Base-by-base conservation (phyloP, 75 land plant genomes). In the Ceratopteris richardii region DNA sequence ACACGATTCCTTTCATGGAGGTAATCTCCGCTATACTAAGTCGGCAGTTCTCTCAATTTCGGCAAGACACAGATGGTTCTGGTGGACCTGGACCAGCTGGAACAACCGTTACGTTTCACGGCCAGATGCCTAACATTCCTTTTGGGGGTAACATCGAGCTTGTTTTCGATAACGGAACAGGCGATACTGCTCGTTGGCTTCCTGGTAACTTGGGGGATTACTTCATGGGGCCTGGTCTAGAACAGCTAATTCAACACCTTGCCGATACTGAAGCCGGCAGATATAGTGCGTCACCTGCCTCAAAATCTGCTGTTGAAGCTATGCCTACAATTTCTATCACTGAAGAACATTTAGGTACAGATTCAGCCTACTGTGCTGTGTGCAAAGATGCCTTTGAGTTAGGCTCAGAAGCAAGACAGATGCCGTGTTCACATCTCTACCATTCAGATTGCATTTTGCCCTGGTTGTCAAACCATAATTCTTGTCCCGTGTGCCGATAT, bases 401-500 rank as follows among this genome's bases (percentile, higher is more conserved):
- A 0, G 79, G 70, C 0, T 24, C 61, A 1, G 70, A 62, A 41
- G 86, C 65, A 1, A 74, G 63, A 25, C 76, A 79, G 69, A 76
- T 82, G 86, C 86, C 86, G 1, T 82, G 86, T 24, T 79, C 79
- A 42, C 86, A 82, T 53, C 58, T 82, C 9, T 82, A 75, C 22
- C 86, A 82, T 40, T 1, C 62, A 0, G 79, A 82, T 33, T 82
- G 86, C 52, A 79, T 82, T 19, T 26, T 82, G 17, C 86, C 86
- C 1, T 82, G 86, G 86, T 56, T 82, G 24, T 69, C 54, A 0
- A 14, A 71, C 64, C 86, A 82, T 51, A 79, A 72, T 47, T 80
- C 85, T 12, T 82, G 85, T 30, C 85, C 85, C 0, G 82, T 82
- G 7, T 82, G 85, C 64, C 82, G 85, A 0, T 60, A 68, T 28